These are phyloP conservation scores for Naegleria gruberi DNA, from an alignment of 208 protist species.

Conservation along the genomic window DNA sequence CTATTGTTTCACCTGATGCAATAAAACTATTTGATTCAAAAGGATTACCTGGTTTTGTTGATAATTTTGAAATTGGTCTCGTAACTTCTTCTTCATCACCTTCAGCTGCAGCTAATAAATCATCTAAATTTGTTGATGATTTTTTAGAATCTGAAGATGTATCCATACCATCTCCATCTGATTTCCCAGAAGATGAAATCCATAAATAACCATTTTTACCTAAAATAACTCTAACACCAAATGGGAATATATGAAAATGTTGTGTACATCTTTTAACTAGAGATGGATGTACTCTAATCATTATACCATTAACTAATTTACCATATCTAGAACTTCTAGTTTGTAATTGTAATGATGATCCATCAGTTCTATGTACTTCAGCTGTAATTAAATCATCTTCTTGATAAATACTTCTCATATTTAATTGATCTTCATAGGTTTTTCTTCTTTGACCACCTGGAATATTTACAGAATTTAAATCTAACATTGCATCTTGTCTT, in stretches of 20 bases:
- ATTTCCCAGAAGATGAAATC: background rate
- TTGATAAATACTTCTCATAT: constrained; percentile 87
- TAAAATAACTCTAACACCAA: constrained; percentile 8
- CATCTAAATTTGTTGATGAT: background rate
- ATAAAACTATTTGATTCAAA: background rate
- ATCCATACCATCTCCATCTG: background rate
- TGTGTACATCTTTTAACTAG: background rate
- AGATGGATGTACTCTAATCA: background rate
- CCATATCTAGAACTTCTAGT: constrained; percentile 57
- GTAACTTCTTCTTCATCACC: background rate
- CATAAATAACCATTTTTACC: constrained; percentile 22
- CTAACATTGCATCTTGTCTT: constrained; percentile 76
- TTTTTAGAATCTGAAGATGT: background rate
- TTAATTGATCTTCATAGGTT: constrained; percentile 77
- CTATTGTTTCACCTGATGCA: background rate
- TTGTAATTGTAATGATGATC: constrained; percentile 82
- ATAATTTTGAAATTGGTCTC: background rate
- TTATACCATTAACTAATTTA: constrained; percentile 15
- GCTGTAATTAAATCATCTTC: constrained; percentile 85
- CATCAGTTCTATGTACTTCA: constrained; percentile 86
- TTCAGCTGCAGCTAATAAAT: background rate
- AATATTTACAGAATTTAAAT: constrained; percentile 91
- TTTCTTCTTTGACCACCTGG: constrained; percentile 88
- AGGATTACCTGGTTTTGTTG: background rate
- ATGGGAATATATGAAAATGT: constrained; percentile 9